Evolutionary conservation across 108 stramenopile species (phyloP).

Genomic region (Cyclotella atomus): DNA sequence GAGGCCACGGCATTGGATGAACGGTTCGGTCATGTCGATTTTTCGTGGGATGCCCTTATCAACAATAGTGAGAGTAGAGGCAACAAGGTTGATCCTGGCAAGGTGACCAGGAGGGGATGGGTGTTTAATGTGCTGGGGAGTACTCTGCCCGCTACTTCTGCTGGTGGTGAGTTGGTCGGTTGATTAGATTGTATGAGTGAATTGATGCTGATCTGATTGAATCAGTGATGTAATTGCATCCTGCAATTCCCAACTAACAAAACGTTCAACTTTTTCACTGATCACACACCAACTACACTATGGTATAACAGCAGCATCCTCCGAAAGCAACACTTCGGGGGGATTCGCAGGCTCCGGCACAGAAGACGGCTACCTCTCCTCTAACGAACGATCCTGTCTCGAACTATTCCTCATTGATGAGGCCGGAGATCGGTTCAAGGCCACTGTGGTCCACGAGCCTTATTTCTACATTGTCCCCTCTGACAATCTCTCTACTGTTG

Average conservation of each 20-base stretch:
- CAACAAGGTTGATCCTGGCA: conserved; percentile 48
- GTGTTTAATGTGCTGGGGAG: conserved; percentile 92
- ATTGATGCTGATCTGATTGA: no score
- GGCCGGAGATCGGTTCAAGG: conserved; percentile 81
- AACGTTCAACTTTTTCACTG: no score
- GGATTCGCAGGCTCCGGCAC: conserved; percentile 27
- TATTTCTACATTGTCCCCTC: conserved; percentile 93
- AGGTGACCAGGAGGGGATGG: conserved; percentile 75
- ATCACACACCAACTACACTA: no score
- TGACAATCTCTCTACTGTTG: conserved; percentile 19
- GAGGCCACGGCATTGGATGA: conserved; percentile 58
- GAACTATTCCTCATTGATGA: conserved; percentile 92
- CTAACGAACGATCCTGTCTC: conserved; percentile 75
- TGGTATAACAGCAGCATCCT: no score
- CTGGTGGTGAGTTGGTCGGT: no score
- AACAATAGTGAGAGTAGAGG: conserved; percentile 39
- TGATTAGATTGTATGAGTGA: no score
- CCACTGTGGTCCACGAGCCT: conserved; percentile 86
- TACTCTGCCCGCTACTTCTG: conserved; percentile 56
- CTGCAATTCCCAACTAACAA: no score
- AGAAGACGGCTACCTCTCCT: conserved; percentile 27
- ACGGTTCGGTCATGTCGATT: conserved; percentile 68
- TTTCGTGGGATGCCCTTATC: conserved; percentile 12
- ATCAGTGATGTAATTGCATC: no score
- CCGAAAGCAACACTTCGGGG: not conserved